These are phyloP conservation scores for Stephania cephalantha DNA, from an alignment of 164 flowering plant species.

Conservation along the genomic window DNA sequence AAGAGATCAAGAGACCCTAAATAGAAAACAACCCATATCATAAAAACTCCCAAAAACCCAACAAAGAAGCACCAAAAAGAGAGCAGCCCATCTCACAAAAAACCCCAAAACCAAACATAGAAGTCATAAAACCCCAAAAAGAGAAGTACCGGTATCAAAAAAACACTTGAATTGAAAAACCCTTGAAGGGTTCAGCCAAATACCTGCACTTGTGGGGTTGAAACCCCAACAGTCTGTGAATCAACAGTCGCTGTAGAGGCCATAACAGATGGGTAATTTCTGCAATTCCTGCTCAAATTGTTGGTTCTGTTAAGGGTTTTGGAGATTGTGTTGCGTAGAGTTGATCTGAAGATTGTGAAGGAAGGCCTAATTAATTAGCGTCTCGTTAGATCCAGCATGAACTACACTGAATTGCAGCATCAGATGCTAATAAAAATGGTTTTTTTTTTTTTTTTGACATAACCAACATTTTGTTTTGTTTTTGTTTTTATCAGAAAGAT, in stretches of 20 bases:
- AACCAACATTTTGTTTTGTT: too few relatives aligned
- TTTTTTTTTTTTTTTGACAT: too few relatives aligned
- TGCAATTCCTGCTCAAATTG: not conserved
- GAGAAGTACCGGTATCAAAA: not conserved
- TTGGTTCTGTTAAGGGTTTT: not conserved
- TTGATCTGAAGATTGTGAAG: not conserved
- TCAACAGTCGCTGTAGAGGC: conserved; percentile 1
- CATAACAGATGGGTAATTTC: conserved; percentile 1
- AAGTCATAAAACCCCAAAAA: not conserved
- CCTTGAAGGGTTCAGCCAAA: not conserved
- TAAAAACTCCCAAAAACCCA: not conserved
- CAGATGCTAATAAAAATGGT: too few relatives aligned
- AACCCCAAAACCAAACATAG: too few relatives aligned
- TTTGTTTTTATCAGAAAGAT: too few relatives aligned
- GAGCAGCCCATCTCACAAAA: not conserved
- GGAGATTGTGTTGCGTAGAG: not conserved
- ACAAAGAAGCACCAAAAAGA: not conserved
- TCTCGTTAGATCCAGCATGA: conserved; percentile 3
- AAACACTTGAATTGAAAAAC: not conserved
- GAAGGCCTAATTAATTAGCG: not conserved
- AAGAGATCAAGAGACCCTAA: too few relatives aligned
- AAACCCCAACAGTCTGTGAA: not conserved
- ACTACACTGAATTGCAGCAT: not conserved
- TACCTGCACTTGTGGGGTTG: conserved; percentile 1
- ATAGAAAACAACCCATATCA: too few relatives aligned